Evolutionary conservation across 1,284 basidiomycete genomes (phyloP), one percentile per base, ranked within the genome.

Genomic region (Apiotrichum veenhuisii): DNA sequence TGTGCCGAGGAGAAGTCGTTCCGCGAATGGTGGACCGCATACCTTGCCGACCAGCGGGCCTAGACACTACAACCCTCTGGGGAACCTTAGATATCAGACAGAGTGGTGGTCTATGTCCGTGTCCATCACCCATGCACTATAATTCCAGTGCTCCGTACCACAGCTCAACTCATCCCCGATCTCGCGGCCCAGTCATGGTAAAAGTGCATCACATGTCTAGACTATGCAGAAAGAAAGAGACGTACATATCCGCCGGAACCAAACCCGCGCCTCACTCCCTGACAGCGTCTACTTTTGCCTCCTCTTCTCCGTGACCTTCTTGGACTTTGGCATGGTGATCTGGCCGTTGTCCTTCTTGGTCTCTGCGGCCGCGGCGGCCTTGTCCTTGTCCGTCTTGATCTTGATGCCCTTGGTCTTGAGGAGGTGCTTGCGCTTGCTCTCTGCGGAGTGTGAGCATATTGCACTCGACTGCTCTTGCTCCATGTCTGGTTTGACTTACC

Each of bases 331-430:
- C 57, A 58, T 46, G 55, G 66, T 64, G 48, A 67, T 64, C 61
- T 52, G 38, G 12, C 33, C 41, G 10, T 20, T 27, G 45, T 58
- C 55, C 23, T 53, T 50, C 27, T 44, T 46, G 36, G 36, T n/a
- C n/a, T n/a, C 25, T 20, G 45, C 36, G 12, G 57, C 36, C 41
- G 56, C 49, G 5, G 25, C 27, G 20, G 34, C 25, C 4, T 38
- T 34, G 17, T 20, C 34, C 58, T 72, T 71, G 62, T 70, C 52
- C 34, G 25, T 44, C 45, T 18, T 63, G n/a, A 78, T 36, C 66
- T 79, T 79, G 73, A 79, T 77, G 30, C 79, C 79, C 61, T 79
- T 79, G 38, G 72, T 71, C 68, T 79, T 79, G 61, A 80, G 70
- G 17, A 74, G 64, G 54, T 77, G 68, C 58, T 75, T 77, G 52